Base-by-base conservation (phyloP, 495 filamentous ascomycete species). In the Glutinoglossum americanum region DNA sequence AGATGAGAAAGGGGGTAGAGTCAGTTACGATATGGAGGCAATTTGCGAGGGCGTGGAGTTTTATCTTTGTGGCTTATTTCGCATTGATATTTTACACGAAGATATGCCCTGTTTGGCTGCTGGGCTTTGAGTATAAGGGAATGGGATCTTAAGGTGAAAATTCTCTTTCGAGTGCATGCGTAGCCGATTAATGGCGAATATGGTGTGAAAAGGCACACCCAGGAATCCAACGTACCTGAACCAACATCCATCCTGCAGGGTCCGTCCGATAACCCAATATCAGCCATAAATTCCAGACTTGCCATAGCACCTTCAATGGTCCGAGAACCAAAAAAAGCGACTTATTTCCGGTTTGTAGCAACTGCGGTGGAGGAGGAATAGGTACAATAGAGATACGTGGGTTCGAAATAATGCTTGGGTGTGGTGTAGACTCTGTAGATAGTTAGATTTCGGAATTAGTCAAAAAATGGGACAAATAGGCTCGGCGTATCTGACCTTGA, bases 281-380 rank as follows among this genome's bases (percentile, higher is more conserved):
- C 47, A 70, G 65, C 69, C 84, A 79, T 3, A 99, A 70, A 48
- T 72, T 80, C 62, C 69, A 74, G 44, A 88, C 64, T 67, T 99
- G 92, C 70, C 81, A 87, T 15, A 93, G 59, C 15, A 93, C 87
- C 68, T 99, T 97, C 62, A 90, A 69, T 3, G 92, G 90, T 0
- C 80, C 89, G 58, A 81, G 75, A 10, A 94, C 61, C 13, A 87
- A 68, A 66, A 98, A 97, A 0, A 86, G 74, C n/a, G 85, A 60
- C n/a, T 74, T 79, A 67, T 80, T 82, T 59, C 71, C 80, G 2
- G 85, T 84, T 57, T 76, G 78, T 6, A 90, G 69, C 41, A 72
- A 68, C 4, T 67, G 65, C 1, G 88, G 86, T 45, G 81, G 76
- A 13, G 76, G 68, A 26, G 73, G 71, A 26, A 95, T 69, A 0